phyloP scores from a whole-genome alignment of 2,329 filamentous ascomycete genomes.

The Colletotrichum sp. region DNA sequence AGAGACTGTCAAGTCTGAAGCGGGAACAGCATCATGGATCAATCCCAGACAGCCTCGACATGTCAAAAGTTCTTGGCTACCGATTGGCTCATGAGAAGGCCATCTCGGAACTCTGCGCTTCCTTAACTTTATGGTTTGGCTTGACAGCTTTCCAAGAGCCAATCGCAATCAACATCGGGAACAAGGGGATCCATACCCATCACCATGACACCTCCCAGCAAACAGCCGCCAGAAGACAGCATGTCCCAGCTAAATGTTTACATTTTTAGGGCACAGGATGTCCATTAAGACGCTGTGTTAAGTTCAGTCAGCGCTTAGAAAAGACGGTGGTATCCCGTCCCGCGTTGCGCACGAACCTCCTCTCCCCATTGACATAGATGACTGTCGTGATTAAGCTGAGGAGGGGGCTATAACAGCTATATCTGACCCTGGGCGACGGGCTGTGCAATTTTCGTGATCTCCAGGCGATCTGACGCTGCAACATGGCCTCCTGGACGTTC shows the following conservation, averaged over 20 bases:
- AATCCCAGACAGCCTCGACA: background rate
- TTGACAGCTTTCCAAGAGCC: background rate
- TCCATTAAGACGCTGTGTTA: background rate
- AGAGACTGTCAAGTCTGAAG: background rate
- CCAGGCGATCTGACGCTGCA: slow-evolving; percentile 5
- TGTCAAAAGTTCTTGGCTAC: background rate
- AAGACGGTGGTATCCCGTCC: background rate
- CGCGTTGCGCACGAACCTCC: background rate
- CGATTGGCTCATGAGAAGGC: slow-evolving; percentile 1
- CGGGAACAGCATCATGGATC: background rate
- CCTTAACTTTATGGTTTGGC: background rate
- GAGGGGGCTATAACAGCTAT: background rate
- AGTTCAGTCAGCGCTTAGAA: background rate
- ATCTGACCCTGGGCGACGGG: background rate
- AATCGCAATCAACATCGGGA: background rate
- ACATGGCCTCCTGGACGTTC: background rate
- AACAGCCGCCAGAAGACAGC: background rate
- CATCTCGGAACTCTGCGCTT: background rate
- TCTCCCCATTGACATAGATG: background rate
- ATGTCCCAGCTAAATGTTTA: background rate
- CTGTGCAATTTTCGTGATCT: slow-evolving; percentile 5
- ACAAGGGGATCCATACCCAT: background rate
- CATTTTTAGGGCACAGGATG: background rate
- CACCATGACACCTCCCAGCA: background rate
- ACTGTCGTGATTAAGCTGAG: background rate